Percentiles rank a stretch among this genome's conserved stretches.
Conservation (phyloP, 495 filamentous ascomycete species). For the Penicillium alfredii region DNA sequence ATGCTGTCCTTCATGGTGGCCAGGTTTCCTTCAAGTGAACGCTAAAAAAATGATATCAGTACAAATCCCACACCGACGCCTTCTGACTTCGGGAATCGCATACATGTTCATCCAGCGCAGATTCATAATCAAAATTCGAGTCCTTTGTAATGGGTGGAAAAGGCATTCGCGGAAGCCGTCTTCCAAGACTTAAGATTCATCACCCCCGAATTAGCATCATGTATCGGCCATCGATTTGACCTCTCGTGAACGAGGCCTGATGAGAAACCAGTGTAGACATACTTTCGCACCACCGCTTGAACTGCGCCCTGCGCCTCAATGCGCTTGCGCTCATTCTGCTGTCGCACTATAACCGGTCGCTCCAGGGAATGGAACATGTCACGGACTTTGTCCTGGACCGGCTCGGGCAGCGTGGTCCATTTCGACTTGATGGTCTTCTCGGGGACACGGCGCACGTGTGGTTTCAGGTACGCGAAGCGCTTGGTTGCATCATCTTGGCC, state of each 20-base stretch:
- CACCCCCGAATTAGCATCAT: slow-evolving; percentile 12
- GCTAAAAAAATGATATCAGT: slow-evolving; percentile 26
- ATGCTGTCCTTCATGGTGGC: slow-evolving; percentile 49
- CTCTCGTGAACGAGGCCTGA: slow-evolving; percentile 4
- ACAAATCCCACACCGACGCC: background rate
- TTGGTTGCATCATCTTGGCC: slow-evolving; percentile 23
- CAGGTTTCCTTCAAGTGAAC: slow-evolving; percentile 45
- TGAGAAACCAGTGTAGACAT: slow-evolving; percentile 8
- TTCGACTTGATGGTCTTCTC: slow-evolving; percentile 51
- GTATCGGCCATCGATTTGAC: background rate
- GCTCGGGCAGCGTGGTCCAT: slow-evolving; percentile 51
- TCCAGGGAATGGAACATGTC: slow-evolving; percentile 49
- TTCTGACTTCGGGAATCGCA: too few relatives aligned
- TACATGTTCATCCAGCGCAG: slow-evolving; percentile 53
- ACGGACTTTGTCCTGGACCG: slow-evolving; percentile 46
- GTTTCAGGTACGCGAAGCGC: slow-evolving; percentile 42
- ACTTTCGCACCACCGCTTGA: slow-evolving; percentile 44
- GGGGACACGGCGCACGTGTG: slow-evolving; percentile 47
- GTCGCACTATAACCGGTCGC: slow-evolving; percentile 48
- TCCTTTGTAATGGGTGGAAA: slow-evolving; percentile 55
- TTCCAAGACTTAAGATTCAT: slow-evolving; percentile 35
- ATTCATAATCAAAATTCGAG: slow-evolving; percentile 55
- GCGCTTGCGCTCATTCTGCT: slow-evolving; percentile 50
- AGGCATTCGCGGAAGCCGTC: slow-evolving; percentile 50
- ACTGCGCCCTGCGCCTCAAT: slow-evolving; percentile 51